These are phyloP conservation scores for Nemophila menziesii DNA, from an alignment of 257 asterid genomes.

Conservation along the genomic window DNA sequence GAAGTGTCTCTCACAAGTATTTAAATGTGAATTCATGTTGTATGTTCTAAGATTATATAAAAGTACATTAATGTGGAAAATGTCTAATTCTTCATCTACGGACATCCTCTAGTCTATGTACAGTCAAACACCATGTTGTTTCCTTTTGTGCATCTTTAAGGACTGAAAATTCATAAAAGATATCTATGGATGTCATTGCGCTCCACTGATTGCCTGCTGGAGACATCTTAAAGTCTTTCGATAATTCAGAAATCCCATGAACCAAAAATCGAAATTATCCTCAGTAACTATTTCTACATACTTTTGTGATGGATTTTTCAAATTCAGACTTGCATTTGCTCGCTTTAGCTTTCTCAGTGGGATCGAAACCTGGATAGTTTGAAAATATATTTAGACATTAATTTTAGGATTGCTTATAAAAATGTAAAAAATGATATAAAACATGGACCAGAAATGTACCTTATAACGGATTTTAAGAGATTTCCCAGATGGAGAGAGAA, in stretches of 20 bases:
- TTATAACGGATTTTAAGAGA: slow-evolving; percentile 8
- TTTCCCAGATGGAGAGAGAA: slow-evolving; percentile 12
- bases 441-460: not conserved
- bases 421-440: no score
- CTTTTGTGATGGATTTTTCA: slow-evolving; percentile 26
- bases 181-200: not conserved
- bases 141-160: no score
- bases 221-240: slow-evolving; percentile 22
- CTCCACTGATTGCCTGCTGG: slow-evolving; percentile 8
- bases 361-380: slow-evolving; percentile 25
- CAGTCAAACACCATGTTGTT: no score
- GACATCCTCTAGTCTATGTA: no score
- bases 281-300: slow-evolving; percentile 30
- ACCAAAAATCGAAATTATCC: slow-evolving; percentile 41
- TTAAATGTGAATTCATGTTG: no score
- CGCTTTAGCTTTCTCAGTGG: slow-evolving; percentile 25
- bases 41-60: no score
- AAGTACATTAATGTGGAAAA: no score
- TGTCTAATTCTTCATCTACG: no score
- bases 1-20: no score
- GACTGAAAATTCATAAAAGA: no score
- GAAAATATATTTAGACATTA: not conserved
- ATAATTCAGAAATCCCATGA: slow-evolving; percentile 36
- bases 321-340: slow-evolving; percentile 21
- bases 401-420: no score